Evolutionary conservation across 108 stramenopile genomes (phyloP), one percentile per base, ranked within the genome.

Genomic region (Bacterosira constricta): DNA sequence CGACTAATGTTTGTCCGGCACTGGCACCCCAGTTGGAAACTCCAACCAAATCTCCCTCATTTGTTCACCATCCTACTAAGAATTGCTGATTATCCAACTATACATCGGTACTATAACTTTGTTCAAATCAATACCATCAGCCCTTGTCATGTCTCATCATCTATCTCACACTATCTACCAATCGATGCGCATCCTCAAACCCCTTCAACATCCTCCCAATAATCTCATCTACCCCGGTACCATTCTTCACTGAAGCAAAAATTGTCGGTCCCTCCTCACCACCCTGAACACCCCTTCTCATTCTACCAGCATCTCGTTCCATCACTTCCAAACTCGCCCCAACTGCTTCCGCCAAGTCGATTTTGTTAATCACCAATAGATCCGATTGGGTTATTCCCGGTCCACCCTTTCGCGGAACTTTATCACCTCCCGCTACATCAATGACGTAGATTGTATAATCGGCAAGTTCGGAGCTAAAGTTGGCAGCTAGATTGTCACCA

Each of bases 341-440:
- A 3, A 99, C 98, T n/a, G 96, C 94, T 30, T 96, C 96, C 0
- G 98, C 98, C 21, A 99, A 73, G 75, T 99, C 98, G 63, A 94
- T 97, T 73, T 99, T 99, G 81, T 99, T 99, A 51, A 99, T 92
- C 18, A 99, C 86, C 13, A 99, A 72, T 35, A 99, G 71, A 69
- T 99, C 97, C 7, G 86, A 86, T 85, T 99, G 97, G 6, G 97
- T 97, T 45, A 99, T 96, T 5, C 97, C 97, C 7, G 98, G 98
- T 47, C 98, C 98, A 60, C 98, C 98, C 81, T 99, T 99, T 54
- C 98, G 85, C 23, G 98, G 98, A 37, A 99, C 91, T 85, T 99
- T 99, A 69, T 98, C 97, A 11, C 98, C 98, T 25, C 98, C 98
- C 3, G 98, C 97, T 1, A 98, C 97, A 83, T 99, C 98, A 80